These are phyloP conservation scores for Gastroboletus turbinatus DNA, from an alignment of 1,284 basidiomycete genomes.

Conservation along the genomic window DNA sequence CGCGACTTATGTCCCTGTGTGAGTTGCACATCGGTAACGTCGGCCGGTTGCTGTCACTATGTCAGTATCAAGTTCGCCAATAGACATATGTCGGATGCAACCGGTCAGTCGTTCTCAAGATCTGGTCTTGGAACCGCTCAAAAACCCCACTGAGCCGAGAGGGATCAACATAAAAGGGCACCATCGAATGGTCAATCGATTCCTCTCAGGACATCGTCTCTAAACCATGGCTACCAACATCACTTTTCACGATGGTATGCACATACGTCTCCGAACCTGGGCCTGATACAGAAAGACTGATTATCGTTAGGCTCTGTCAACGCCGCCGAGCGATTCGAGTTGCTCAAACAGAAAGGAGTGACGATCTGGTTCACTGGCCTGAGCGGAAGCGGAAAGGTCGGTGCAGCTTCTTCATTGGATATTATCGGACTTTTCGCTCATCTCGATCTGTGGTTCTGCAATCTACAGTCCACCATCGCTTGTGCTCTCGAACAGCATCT, in stretches of 20 bases:
- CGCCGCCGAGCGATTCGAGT: slow-evolving; percentile 60
- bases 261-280: not conserved
- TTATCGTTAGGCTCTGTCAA: slow-evolving; percentile 65
- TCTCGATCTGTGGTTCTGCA: not conserved
- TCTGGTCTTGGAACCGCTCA: not conserved
- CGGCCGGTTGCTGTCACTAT: slow-evolving; percentile 6
- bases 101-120: slow-evolving; percentile 16
- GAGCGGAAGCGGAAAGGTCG: slow-evolving; percentile 85
- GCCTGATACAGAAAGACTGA: slow-evolving; percentile 2
- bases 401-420: slow-evolving; percentile 7
- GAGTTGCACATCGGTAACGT: slow-evolving; percentile 13
- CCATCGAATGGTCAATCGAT: not conserved
- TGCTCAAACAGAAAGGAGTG: slow-evolving; percentile 79
- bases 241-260: slow-evolving; percentile 34
- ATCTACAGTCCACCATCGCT: slow-evolving; percentile 87
- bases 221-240: slow-evolving; percentile 33
- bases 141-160: not conserved
- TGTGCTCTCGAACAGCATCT: slow-evolving; percentile 97
- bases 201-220: not conserved
- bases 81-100: slow-evolving; percentile 2
- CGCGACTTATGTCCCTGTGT: not conserved
- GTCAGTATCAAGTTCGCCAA: not conserved
- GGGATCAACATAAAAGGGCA: slow-evolving; percentile 11
- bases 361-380: slow-evolving; percentile 97
- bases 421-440: not conserved